Percentiles rank a stretch among this genome's conserved stretches.
Evolutionary conservation across 495 filamentous ascomycete genomes (phyloP).

Genomic region (Penicillium atrosanguineum): DNA sequence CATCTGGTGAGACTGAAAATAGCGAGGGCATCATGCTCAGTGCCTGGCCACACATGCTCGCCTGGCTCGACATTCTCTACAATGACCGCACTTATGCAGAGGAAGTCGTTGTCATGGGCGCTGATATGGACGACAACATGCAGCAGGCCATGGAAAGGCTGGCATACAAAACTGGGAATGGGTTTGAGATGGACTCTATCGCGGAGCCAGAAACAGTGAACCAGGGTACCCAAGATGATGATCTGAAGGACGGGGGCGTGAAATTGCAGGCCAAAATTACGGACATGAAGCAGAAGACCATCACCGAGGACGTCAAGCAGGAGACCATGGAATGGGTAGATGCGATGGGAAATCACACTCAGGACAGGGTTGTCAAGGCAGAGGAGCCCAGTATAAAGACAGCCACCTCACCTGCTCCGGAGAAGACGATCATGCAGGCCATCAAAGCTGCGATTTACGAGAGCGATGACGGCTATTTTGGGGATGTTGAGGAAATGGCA

Average conservation of each 20-base stretch:
- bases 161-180: background rate
- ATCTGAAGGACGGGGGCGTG: background rate
- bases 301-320: background rate
- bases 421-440: background rate
- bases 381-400: background rate
- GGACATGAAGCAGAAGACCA: too few species aligned
- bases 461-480: background rate
- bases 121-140: slow-evolving; percentile 8
- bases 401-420: background rate
- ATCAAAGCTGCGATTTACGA: background rate
- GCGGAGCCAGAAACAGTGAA: background rate
- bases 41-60: slow-evolving; percentile 37
- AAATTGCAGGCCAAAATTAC: background rate
- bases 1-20: slow-evolving; percentile 39
- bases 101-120: slow-evolving; percentile 13
- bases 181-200: background rate
- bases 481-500: background rate
- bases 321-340: background rate
- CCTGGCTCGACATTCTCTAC: slow-evolving; percentile 39
- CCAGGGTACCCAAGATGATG: background rate
- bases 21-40: slow-evolving; percentile 42
- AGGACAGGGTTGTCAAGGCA: background rate
- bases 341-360: background rate
- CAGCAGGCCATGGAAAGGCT: background rate
- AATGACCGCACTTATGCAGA: slow-evolving; percentile 31